Base-by-base conservation (phyloP, 1,139 yeast genomes). In the Casaregolazyma suthepensis region DNA sequence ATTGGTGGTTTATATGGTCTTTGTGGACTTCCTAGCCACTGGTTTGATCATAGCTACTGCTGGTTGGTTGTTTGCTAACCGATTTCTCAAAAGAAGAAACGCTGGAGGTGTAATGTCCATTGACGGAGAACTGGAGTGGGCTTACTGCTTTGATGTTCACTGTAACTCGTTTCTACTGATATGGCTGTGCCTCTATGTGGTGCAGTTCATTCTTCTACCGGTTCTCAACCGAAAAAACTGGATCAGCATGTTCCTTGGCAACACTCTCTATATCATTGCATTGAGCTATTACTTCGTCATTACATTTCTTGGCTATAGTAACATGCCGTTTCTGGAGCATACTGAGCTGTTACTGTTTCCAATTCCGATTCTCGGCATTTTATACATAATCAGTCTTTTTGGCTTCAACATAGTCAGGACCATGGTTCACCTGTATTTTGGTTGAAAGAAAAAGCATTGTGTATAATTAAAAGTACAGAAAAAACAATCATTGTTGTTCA, bases 71-170 rank as follows among this genome's bases (percentile, higher is more conserved):
- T 65, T 86, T 43, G 82, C 89, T 35, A 87, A 86, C 65, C 77
- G 77, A 61, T 75, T 87, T 56, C 77, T 88, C 58, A 73, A 74
- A 53, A 72, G 72, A 47, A 45, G 57, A 13, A 56, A 57, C 44
- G 64, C 72, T 1, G 59, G 64, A 19, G 66, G 64, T 18, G 59
- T 60, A 52, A 54, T 46, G 58, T 53, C 54, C 61, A 72, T 77
- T 59, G 78, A 80, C 12, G 70, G 73, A 52, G 80, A 82, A 59
- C 76, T 90, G 49, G 96, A 89, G 65, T 90, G 96, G 96, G 91
- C 93, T 0, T 90, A 88, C 66, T 89, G 97, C 70, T 90, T 90
- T 68, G 97, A 90, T 66, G 84, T 90, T 23, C 97, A 90, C 69
- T 89, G 96, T 71, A 90, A 90, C 69, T 81, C 96, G 38, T 90